Evolutionary conservation across 176 grass and related monocot species (phyloP).

Genomic region (Hordeum marinum): DNA sequence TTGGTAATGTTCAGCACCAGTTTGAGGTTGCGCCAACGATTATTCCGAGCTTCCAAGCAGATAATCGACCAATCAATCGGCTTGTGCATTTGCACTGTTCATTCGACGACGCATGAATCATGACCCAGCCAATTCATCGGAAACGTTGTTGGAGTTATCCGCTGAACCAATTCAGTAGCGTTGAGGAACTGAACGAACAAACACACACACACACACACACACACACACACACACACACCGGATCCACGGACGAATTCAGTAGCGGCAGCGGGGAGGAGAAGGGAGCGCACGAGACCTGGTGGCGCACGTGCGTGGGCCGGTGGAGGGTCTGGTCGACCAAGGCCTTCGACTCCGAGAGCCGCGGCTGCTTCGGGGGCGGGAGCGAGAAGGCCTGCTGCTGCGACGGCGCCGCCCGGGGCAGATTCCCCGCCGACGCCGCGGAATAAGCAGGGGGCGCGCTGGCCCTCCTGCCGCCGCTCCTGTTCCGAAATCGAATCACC

Average conservation of each 20-base stretch:
- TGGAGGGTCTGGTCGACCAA: slow-evolving; percentile 51
- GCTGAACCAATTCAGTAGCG: background rate
- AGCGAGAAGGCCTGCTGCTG: slow-evolving; percentile 9
- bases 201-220: background rate
- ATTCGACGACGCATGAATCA: background rate
- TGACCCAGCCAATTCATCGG: background rate
- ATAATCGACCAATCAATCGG: background rate
- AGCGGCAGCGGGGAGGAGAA: background rate
- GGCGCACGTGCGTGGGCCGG: slow-evolving; percentile 5
- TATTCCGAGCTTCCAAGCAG: background rate
- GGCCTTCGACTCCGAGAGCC: slow-evolving; percentile 66
- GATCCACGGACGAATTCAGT: background rate
- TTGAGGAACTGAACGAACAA: background rate
- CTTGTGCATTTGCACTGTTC: background rate
- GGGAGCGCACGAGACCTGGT: background rate
- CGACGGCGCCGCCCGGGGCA: slow-evolving; percentile 19
- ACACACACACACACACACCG: background rate
- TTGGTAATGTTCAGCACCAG: no score
- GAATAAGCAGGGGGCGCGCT: background rate
- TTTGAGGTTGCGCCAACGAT: no score
- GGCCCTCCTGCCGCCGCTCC: background rate
- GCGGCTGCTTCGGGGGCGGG: background rate
- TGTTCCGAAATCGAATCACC: background rate
- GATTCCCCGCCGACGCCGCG: slow-evolving; percentile 17
- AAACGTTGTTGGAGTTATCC: background rate